These are phyloP conservation scores for Russula olivacea DNA, from an alignment of 768 basidiomycete genomes.

Conservation along the genomic window DNA sequence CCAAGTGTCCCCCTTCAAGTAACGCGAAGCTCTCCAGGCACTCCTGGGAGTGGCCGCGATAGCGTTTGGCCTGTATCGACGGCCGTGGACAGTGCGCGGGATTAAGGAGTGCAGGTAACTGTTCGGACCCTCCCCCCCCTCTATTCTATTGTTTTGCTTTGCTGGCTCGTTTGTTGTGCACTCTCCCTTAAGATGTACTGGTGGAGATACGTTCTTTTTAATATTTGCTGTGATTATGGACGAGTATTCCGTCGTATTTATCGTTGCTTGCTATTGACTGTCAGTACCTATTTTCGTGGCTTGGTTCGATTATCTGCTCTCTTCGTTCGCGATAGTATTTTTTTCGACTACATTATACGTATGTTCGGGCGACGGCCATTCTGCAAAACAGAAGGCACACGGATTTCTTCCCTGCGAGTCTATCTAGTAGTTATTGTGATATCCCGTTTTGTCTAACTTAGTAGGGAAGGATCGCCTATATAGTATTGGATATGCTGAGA, in stretches of 20 bases:
- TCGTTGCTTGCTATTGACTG: constrained; percentile 17
- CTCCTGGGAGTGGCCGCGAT: constrained; percentile 26
- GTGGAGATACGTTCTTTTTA: constrained; percentile 16
- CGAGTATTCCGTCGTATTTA: constrained; percentile 21
- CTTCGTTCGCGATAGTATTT: constrained; percentile 17
- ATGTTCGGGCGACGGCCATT: constrained; percentile 22
- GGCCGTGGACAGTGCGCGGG: constrained; percentile 25
- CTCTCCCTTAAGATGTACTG: constrained; percentile 13
- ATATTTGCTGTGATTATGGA: constrained; percentile 22
- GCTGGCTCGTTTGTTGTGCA: constrained; percentile 22
- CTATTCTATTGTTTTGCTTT: constrained; percentile 13
- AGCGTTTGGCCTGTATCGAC: constrained; percentile 33
- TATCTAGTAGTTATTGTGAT: constrained; percentile 6
- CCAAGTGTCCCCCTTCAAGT: constrained; percentile 29
- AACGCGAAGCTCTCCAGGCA: constrained; percentile 26
- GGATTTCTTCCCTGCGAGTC: constrained; percentile 3
- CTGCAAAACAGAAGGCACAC: constrained; percentile 19
- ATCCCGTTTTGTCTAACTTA: neutral
- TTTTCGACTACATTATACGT: constrained; percentile 21
- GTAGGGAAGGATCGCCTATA: constrained; percentile 14
- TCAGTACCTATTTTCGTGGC: constrained; percentile 14
- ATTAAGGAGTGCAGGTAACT: constrained; percentile 10
- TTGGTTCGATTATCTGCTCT: constrained; percentile 11
- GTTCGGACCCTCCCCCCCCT: neutral
- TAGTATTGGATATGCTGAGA: constrained; percentile 16